These are phyloP conservation scores for Capronia epimyces DNA, from an alignment of 2,329 filamentous ascomycete genomes.

Conservation along the genomic window DNA sequence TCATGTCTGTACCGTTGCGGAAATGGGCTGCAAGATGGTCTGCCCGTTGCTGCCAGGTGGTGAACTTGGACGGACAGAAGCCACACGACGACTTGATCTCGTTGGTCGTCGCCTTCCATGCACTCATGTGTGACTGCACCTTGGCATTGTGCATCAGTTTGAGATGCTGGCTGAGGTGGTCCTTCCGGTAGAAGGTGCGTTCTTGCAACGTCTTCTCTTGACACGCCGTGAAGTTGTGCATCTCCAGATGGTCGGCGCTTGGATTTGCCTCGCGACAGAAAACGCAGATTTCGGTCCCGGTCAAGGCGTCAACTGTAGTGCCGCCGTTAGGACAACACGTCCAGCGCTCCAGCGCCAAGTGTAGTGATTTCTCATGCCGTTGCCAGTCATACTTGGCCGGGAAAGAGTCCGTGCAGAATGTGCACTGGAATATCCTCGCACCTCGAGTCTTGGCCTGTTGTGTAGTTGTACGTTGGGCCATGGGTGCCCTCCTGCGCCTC, in stretches of 20 bases:
- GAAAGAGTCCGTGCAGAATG: slow-evolving; percentile 54
- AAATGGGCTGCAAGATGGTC: slow-evolving; percentile 41
- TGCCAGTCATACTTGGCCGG: slow-evolving; percentile 56
- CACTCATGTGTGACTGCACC: slow-evolving; percentile 46
- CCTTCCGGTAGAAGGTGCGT: slow-evolving; percentile 56
- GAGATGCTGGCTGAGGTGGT: slow-evolving; percentile 53
- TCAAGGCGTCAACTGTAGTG: slow-evolving; percentile 37
- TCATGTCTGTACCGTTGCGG: slow-evolving; percentile 37
- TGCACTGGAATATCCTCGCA: slow-evolving; percentile 52
- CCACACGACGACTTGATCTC: slow-evolving; percentile 44
- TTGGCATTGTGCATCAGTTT: slow-evolving; percentile 51
- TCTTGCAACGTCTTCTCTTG: slow-evolving; percentile 56
- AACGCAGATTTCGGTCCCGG: slow-evolving; percentile 44
- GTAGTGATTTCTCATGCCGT: slow-evolving; percentile 54
- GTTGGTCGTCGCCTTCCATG: slow-evolving; percentile 50
- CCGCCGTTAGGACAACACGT: slow-evolving; percentile 57
- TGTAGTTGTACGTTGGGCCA: slow-evolving; percentile 39
- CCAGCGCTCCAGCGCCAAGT: slow-evolving; percentile 54
- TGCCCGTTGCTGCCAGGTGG: slow-evolving; percentile 33
- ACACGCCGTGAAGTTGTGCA: slow-evolving; percentile 55
- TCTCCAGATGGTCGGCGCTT: slow-evolving; percentile 51
- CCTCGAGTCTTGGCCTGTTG: slow-evolving; percentile 39
- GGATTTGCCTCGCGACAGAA: slow-evolving; percentile 55
- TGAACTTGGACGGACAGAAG: slow-evolving; percentile 33
- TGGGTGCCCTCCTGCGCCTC: slow-evolving; percentile 48